Evolutionary conservation across 164 flowering plant species (phyloP).

Genomic region (Annona cherimola): DNA sequence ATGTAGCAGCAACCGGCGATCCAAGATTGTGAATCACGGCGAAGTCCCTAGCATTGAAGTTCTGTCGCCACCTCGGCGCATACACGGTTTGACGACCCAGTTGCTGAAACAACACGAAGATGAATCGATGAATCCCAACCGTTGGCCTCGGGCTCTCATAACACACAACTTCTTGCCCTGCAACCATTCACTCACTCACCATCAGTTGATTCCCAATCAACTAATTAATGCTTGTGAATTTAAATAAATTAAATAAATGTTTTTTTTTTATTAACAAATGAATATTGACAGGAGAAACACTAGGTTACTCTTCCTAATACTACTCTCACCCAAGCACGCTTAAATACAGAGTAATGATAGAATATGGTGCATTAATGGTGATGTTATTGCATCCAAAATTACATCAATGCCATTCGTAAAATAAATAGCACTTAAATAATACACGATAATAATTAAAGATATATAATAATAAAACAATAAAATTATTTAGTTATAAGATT

Average conservation of each 20-base stretch:
- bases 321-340: no score
- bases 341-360: no score
- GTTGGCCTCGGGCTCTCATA: conserved; percentile 70
- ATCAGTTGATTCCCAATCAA: not conserved
- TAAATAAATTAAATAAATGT: not conserved
- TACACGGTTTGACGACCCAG: conserved; percentile 67
- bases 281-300: no score
- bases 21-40: conserved; percentile 80
- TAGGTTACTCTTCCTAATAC: no score
- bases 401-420: no score
- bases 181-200: not conserved
- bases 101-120: conserved; percentile 56
- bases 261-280: no score
- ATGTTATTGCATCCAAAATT: no score
- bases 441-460: no score
- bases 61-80: conserved; percentile 76
- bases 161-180: conserved; percentile 64
- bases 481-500: no score
- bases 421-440: no score
- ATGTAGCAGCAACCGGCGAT: conserved; percentile 63
- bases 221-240: not conserved
- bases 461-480: no score
- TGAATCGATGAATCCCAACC: conserved; percentile 62
- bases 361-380: no score
- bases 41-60: conserved; percentile 65